phyloP scores from a whole-genome alignment of 768 basidiomycete species.

The Calocera cornea region DNA sequence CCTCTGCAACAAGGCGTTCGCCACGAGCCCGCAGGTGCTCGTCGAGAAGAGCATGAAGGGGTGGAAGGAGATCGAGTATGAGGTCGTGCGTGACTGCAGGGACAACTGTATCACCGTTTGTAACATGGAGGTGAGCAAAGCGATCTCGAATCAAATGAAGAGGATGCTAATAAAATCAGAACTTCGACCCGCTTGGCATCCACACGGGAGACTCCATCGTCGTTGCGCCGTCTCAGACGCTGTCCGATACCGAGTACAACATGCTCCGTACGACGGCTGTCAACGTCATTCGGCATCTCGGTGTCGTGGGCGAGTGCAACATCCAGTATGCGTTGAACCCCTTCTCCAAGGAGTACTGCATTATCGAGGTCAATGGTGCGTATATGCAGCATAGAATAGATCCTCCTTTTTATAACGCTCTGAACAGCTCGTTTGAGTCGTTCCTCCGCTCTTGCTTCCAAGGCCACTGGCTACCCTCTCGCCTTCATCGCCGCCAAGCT shows the following conservation, averaged over 20 bases:
- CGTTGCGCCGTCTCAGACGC: slow-evolving; percentile 91
- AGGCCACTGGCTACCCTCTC: slow-evolving; percentile 94
- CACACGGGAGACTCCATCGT: slow-evolving; percentile 99
- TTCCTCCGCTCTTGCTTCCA: slow-evolving; percentile 94
- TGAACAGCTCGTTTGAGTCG: slow-evolving; percentile 97
- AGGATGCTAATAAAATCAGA: slow-evolving; percentile 36
- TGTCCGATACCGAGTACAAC: slow-evolving; percentile 98
- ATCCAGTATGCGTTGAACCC: slow-evolving; percentile 98
- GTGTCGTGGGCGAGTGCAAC: slow-evolving; percentile 96
- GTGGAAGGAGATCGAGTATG: slow-evolving; percentile 99
- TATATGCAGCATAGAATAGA: not conserved
- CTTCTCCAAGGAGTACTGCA: slow-evolving; percentile 88
- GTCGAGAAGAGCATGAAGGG: slow-evolving; percentile 99
- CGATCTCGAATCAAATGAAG: not conserved
- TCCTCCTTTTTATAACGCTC: slow-evolving; percentile 26
- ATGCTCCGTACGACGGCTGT: slow-evolving; percentile 98
- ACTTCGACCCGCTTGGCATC: slow-evolving; percentile 96
- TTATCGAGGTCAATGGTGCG: slow-evolving; percentile 60
- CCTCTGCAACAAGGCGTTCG: slow-evolving; percentile 88
- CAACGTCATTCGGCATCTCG: slow-evolving; percentile 96
- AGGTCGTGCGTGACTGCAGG: slow-evolving; percentile 92
- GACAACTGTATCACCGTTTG: slow-evolving; percentile 99
- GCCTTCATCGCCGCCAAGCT: slow-evolving; percentile 98
- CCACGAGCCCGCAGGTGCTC: slow-evolving; percentile 94
- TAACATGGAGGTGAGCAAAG: slow-evolving; percentile 86